Evolutionary conservation across 1,284 basidiomycete genomes (phyloP), one percentile per base, ranked within the genome.

Genomic region (Trichosporon asahii): DNA sequence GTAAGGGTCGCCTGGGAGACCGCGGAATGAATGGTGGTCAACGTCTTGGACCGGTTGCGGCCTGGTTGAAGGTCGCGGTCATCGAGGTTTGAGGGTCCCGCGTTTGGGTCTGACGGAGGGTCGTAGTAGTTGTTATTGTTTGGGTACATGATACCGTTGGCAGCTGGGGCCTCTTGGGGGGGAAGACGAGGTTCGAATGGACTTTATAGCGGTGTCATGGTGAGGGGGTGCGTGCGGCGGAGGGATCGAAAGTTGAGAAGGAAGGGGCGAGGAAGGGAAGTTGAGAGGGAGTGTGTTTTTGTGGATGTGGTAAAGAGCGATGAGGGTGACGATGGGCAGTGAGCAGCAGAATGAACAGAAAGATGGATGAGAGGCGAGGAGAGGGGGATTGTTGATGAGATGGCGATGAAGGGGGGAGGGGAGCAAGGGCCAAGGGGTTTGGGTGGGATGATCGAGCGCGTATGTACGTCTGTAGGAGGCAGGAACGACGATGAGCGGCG

Each of bases 1-100:
- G 57, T 29, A 27, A 61, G 57, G 15, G 57, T 61, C 57, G 57
- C 18, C 29, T 61, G 57, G 27, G 57, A 61, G 15, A 61, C 57
- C 4, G 57, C 57, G 29, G 57, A 61, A 27, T 61, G 57, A 18
- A 61, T 61, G 18, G 57, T 61, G 27, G 57, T 31, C 27, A 61
- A 31, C 18, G 57, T 61, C n/a, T 61, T 61, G 57, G 57, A 61
- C 57, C 57, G 31, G 29, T 31, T 61, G 57, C 57, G 57, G 27
- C 57, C 57, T 2, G 57, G 57, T 3, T 31, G 57, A 6, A 18
- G 29, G 6, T 31, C 55, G 57, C 57, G 57, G 18, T 31, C 55
- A 15, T 15, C 18, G 55, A 15, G 14, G 27, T 31, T 29, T 29
- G 18, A 29, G 18, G 27, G 57, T n/a, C 18, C 57, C 27, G 57